Evolutionary conservation across 2,329 filamentous ascomycete species (phyloP).

Genomic region (Tolypocladium inflatum): DNA sequence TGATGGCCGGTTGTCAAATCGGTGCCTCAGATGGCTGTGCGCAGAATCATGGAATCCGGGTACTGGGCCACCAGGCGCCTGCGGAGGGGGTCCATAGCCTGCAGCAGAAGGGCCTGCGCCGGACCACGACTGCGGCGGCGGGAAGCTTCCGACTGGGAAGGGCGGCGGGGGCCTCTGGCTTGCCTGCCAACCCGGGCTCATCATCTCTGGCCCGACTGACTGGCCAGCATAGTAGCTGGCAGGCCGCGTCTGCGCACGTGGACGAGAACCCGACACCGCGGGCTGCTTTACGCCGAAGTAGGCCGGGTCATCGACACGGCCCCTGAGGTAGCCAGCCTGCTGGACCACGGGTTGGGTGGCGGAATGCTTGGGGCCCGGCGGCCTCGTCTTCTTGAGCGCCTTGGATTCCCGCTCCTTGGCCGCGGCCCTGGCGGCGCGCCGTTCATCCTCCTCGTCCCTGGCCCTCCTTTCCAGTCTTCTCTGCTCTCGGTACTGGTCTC

Average conservation of each 20-base stretch:
- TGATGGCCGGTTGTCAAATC: constrained; percentile 25
- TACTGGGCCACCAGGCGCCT: constrained; percentile 15
- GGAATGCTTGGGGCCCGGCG: constrained; percentile 19
- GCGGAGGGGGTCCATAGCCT: constrained; percentile 15
- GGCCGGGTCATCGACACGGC: constrained; percentile 23
- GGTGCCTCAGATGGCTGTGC: constrained; percentile 20
- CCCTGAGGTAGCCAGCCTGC: constrained; percentile 18
- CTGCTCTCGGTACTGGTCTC: constrained; percentile 16
- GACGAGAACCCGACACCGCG: constrained; percentile 18
- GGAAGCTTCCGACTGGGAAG: constrained; percentile 19
- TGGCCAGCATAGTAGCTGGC: constrained; percentile 27
- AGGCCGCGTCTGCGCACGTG: constrained; percentile 22
- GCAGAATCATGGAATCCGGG: constrained; percentile 21
- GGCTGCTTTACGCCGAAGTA: constrained; percentile 25
- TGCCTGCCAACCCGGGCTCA: constrained; percentile 16
- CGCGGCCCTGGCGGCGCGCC: constrained; percentile 4
- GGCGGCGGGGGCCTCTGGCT: constrained; percentile 12
- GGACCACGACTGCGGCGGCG: constrained; percentile 17
- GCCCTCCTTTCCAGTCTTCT: constrained; percentile 16
- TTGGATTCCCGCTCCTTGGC: constrained; percentile 15
- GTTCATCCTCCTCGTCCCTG: constrained; percentile 12
- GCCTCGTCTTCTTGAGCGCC: constrained; percentile 16
- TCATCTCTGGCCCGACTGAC: constrained; percentile 13
- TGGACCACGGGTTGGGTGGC: constrained; percentile 22
- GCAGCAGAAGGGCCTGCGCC: constrained; percentile 13